Evolutionary conservation across 768 basidiomycete species (phyloP), one percentile per base, ranked within the genome.

Genomic region (Kwoniella botswanensis): DNA sequence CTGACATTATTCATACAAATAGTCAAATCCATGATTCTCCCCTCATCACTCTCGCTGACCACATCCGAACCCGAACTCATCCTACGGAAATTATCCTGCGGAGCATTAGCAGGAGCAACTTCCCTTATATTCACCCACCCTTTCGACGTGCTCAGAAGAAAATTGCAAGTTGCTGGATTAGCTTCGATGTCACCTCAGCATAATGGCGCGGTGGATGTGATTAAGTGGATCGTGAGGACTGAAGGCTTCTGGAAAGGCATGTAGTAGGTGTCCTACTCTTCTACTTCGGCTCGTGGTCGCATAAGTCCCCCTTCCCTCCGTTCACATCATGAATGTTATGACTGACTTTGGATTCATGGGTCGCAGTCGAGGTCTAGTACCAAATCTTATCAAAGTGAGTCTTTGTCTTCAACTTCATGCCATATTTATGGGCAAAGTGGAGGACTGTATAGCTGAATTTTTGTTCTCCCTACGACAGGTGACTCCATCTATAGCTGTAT

Each of bases 61-160:
- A 55, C 61, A 1, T 43, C 66, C 53, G 75, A 75, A 35, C 65
- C 70, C 65, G 76, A 77, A 21, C 65, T 75, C 6, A 75, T 74
- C 22, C 56, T 73, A 2, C 74, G 78, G 13, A 95, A 96, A 83
- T 82, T 97, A 82, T 74, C 85, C 1, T 97, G 94, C 73, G 96
- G 95, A 46, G 94, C 93, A 42, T 84, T 95, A 71, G 93, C 93
- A 17, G 93, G 93, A 88, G 84, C 72, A 86, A 91, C 96, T 74
- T 94, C 94, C 13, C 93, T 98, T 83, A 93, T 94, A 61, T 84
- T 98, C 76, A 98, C 95, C 4, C 98, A 96, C 82, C 96, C 96
- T 10, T 93, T 97, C 78, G 96, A 99, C 82, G 93, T 98, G 5
- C 84, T 98, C 69, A 88, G 96, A 58, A 88, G 96, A 71, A 96